Base-by-base conservation (phyloP, 1,284 basidiomycete species). In the Porodaedalea pini region DNA sequence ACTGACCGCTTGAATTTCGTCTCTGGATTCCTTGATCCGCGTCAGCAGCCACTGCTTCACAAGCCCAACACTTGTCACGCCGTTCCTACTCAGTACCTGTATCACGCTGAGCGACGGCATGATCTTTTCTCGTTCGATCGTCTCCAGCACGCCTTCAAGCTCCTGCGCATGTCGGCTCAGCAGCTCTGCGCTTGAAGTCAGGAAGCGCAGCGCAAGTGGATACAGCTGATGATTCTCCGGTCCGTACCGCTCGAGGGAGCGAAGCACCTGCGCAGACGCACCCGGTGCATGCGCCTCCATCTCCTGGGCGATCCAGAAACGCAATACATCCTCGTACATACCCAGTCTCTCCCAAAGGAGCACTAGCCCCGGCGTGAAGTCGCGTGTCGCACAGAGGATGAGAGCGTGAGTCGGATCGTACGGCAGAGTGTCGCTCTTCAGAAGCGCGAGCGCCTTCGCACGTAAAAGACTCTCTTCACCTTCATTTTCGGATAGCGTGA, bases 291-390 rank as follows among this genome's bases (percentile, higher is more conserved):
- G 55, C 4, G 63, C 62, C 11, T 74, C 74, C 29, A 75, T 77
- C 64, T 85, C 78, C 61, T 77, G 77, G 55, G 86, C 88, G 80
- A 96, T 96, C 86, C 89, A 94, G 74, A 92, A 94, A 19, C 94
- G 82, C 27, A 99, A 67, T 37, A 98, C 86, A 62, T 98, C 95
- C 66, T 98, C 97, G 70, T 93, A 92, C 94, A 98, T 95, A 2
- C 90, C 94, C 75, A 94, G 78, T 54, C 83, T 85, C 73, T 98
- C 96, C 89, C 94, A 98, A 0, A 99, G 76, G 7, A 91, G 74
- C 0, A 98, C 88, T 8, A 97, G 78, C 0, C 96, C 96, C 0
- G 83, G 81, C 0, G 87, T 93, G 68, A 94, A 98, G 2, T 76
- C 78, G 34, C 82, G 80, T 43, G 86, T 91, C 4, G 94, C 90